A percentile compares a stretch with the other conserved stretches of the same genome.
Conservation (phyloP, 768 basidiomycete species). For the Podaxis sp. region DNA sequence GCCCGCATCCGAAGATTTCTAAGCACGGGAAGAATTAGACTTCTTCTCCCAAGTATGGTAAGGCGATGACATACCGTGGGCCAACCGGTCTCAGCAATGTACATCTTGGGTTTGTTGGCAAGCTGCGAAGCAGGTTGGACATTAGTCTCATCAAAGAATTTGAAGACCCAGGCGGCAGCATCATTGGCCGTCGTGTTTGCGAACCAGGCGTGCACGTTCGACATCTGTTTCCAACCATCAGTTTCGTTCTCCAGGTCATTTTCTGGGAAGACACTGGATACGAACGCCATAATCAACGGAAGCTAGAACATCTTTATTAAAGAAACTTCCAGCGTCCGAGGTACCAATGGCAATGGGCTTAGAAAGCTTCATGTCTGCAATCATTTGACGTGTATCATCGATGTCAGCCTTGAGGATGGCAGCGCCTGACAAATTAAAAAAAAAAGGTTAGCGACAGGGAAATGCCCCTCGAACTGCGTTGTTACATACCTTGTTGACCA, state of each 20-base stretch:
- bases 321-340: constrained; percentile 83
- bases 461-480: neutral
- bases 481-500: constrained; percentile 38
- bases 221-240: constrained; percentile 43
- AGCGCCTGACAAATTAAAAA: constrained; percentile 40
- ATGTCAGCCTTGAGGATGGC: constrained; percentile 59
- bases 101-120: constrained; percentile 75
- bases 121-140: constrained; percentile 52
- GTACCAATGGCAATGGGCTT: constrained; percentile 73
- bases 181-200: constrained; percentile 63
- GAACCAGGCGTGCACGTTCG: constrained; percentile 96
- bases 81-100: constrained; percentile 90
- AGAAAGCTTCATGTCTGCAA: constrained; percentile 48
- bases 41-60: neutral
- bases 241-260: neutral
- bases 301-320: constrained; percentile 63
- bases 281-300: constrained; percentile 66
- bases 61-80: constrained; percentile 47
- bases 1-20: constrained; percentile 53
- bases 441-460: neutral
- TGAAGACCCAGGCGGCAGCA: constrained; percentile 80
- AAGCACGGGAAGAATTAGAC: neutral
- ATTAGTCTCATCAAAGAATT: constrained; percentile 73
- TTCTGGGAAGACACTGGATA: constrained; percentile 9
- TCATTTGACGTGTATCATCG: constrained; percentile 52